These are phyloP conservation scores for Pseudonitzschia multiseries DNA, from an alignment of 108 stramenopile genomes.

Conservation along the genomic window DNA sequence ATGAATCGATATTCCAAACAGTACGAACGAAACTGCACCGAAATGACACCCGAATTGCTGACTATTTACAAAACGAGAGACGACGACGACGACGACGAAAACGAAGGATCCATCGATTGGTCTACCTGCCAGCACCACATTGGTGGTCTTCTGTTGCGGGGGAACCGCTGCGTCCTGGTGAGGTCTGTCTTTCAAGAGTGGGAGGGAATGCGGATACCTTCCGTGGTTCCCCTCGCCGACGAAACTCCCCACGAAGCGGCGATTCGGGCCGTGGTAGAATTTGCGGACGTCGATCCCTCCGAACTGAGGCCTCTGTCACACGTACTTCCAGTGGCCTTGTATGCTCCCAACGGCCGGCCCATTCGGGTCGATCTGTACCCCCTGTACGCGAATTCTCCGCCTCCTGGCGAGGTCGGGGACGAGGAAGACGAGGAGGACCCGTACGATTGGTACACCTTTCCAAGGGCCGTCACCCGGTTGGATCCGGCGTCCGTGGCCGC, in stretches of 20 bases:
- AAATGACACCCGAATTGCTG: conserved; percentile 46
- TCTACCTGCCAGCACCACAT: conserved; percentile 39
- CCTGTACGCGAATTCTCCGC: conserved; percentile 49
- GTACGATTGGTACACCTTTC: conserved; percentile 62
- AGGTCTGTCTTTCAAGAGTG: conserved; percentile 41
- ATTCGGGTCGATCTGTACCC: conserved; percentile 38
- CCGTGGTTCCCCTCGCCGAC: conserved; percentile 24
- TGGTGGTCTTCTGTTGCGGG: conserved; percentile 53
- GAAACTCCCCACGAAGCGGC: conserved; percentile 40
- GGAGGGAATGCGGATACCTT: conserved; percentile 56
- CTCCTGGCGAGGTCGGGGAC: conserved; percentile 53
- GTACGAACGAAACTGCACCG: conserved; percentile 47
- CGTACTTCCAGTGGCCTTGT: conserved; percentile 45
- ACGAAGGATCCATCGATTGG: conserved; percentile 31
- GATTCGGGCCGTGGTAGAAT: conserved; percentile 39
- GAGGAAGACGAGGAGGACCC: conserved; percentile 59
- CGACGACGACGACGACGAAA: neutral
- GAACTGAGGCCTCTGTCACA: conserved; percentile 32
- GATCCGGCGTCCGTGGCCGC: conserved; percentile 37
- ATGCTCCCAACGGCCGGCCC: conserved; percentile 42
- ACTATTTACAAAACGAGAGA: neutral
- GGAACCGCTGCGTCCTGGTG: conserved; percentile 60
- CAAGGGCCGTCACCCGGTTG: conserved; percentile 33
- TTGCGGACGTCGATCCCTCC: conserved; percentile 44
- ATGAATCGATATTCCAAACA: conserved; percentile 58